A percentile compares a stretch with the other conserved stretches of the same genome.
phyloP scores from a whole-genome alignment of 345 rosid genomes.

The Syzygium aromaticum region DNA sequence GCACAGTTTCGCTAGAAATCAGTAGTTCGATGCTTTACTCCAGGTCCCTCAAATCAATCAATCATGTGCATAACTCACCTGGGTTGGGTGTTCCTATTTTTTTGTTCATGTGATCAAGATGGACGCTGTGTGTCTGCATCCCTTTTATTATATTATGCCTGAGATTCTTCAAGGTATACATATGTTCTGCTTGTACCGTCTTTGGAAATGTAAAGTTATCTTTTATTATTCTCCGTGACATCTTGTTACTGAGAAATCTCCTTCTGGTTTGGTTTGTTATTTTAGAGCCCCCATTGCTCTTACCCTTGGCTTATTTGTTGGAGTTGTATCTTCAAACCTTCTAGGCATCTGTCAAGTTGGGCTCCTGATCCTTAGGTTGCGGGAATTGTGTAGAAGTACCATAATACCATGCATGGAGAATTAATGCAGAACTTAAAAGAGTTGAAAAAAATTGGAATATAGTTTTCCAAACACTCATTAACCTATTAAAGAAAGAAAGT shows the following conservation, averaged over 20 bases:
- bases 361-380: background rate
- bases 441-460: background rate
- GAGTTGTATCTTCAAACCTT: background rate
- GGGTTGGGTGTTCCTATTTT: background rate
- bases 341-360: background rate
- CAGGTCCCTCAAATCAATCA: background rate
- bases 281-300: background rate
- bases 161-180: background rate
- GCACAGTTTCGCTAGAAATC: background rate
- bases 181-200: background rate
- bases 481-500: background rate
- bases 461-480: background rate
- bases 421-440: background rate
- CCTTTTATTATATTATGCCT: background rate
- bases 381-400: background rate
- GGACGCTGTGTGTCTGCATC: background rate
- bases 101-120: background rate
- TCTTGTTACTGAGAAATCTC: background rate
- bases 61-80: accelerated
- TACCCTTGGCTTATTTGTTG: background rate
- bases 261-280: background rate
- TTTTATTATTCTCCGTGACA: background rate
- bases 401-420: background rate
- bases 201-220: background rate
- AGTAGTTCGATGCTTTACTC: background rate